Evolutionary conservation across 768 basidiomycete species (phyloP).

Genomic region (Imleria badia): DNA sequence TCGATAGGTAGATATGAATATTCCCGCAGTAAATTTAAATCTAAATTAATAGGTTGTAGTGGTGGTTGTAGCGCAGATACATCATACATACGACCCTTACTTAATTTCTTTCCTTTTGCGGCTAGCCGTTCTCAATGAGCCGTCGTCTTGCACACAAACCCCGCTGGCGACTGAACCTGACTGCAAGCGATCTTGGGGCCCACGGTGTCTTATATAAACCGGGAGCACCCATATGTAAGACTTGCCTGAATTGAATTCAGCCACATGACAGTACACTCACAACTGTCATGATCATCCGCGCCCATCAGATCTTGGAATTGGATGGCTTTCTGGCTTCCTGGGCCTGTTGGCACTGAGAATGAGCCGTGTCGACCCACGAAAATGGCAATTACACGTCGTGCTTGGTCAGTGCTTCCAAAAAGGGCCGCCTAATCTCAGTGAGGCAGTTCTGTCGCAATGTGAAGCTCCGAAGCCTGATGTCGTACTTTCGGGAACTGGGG

Average conservation of each 20-base stretch:
- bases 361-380: slow-evolving; percentile 2
- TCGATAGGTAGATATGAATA: too few relatives aligned
- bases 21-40: too few relatives aligned
- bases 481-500: slow-evolving; percentile 13
- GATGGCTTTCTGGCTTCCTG: background rate
- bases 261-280: slow-evolving; percentile 8
- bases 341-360: slow-evolving; percentile 7
- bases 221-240: background rate
- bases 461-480: slow-evolving; percentile 22
- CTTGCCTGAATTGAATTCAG: slow-evolving; percentile 1
- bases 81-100: too few relatives aligned
- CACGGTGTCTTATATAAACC: slow-evolving; percentile 6
- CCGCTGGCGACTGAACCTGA: slow-evolving; percentile 13
- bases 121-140: background rate
- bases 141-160: slow-evolving; percentile 5
- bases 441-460: slow-evolving; percentile 14
- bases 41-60: too few relatives aligned
- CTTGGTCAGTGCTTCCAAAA: slow-evolving; percentile 17
- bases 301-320: slow-evolving; percentile 19
- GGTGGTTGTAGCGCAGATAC: too few relatives aligned
- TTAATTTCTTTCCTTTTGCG: too few relatives aligned
- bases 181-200: slow-evolving; percentile 3
- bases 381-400: slow-evolving; percentile 15
- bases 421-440: slow-evolving; percentile 7
- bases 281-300: slow-evolving; percentile 17